Percentiles rank a stretch among this genome's conserved stretches.
phyloP scores from a whole-genome alignment of 805 yeast genomes.

The Hyphopichia homilentoma region DNA sequence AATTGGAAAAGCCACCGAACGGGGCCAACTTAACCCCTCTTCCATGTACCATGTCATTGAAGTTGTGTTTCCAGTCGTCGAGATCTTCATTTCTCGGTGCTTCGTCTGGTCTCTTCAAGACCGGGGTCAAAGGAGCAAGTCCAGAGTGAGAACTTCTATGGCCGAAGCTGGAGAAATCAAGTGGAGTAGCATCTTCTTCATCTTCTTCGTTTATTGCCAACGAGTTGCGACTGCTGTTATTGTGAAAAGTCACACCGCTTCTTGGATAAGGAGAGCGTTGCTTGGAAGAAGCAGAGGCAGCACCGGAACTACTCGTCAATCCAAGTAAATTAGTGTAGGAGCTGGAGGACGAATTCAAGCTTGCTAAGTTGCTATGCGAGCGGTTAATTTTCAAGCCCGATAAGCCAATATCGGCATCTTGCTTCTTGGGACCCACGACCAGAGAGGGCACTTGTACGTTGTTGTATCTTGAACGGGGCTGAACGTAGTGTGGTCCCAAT shows the following conservation, averaged over 20 bases:
- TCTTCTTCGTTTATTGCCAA: slow-evolving; percentile 29
- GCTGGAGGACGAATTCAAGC: slow-evolving; percentile 8
- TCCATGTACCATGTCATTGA: slow-evolving; percentile 24
- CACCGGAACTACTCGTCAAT: slow-evolving; percentile 4
- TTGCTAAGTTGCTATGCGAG: slow-evolving; percentile 21
- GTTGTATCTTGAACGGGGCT: slow-evolving; percentile 42
- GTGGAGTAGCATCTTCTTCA: slow-evolving; percentile 11
- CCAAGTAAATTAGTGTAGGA: slow-evolving; percentile 12
- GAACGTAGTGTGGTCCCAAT: slow-evolving; percentile 33
- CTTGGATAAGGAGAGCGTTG: slow-evolving; percentile 13
- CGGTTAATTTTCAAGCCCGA: slow-evolving; percentile 35
- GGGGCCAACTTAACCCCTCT: slow-evolving; percentile 45
- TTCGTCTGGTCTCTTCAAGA: background rate
- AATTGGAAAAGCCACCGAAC: slow-evolving; percentile 73
- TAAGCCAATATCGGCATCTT: slow-evolving; percentile 26
- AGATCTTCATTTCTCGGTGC: slow-evolving; percentile 2
- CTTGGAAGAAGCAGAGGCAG: slow-evolving; percentile 7
- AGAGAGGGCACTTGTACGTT: slow-evolving; percentile 23
- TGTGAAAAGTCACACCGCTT: slow-evolving; percentile 14
- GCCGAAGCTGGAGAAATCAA: too few species aligned
- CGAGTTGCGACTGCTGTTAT: slow-evolving; percentile 26
- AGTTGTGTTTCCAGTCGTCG: slow-evolving; percentile 21
- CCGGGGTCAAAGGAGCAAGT: too few species aligned
- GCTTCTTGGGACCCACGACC: slow-evolving; percentile 32
- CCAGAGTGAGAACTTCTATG: too few species aligned